Evolutionary conservation across 257 asterid genomes (phyloP).

Genomic region (Craterostigma plantagineum): DNA sequence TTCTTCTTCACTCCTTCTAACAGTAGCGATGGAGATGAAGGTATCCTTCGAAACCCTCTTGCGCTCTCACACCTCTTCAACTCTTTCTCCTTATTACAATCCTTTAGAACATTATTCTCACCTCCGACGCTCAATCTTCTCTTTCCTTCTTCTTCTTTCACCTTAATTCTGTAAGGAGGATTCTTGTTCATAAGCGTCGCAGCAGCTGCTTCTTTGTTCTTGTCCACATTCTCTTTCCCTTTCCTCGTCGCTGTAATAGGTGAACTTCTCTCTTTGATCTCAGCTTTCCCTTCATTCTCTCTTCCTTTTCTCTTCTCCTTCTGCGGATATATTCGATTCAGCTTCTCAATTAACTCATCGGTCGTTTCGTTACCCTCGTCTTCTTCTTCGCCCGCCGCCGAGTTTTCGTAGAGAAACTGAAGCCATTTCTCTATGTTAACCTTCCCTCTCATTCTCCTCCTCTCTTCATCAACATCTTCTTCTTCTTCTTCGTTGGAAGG

Average conservation of each 20-base stretch:
- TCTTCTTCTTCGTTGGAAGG: constrained; percentile 31
- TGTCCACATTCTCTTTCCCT: constrained; percentile 12
- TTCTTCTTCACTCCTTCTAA: constrained; percentile 81
- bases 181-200: constrained; percentile 14
- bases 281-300: too few relatives aligned
- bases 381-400: constrained; percentile 22
- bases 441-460: constrained; percentile 67
- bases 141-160: constrained; percentile 21
- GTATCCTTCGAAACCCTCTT: constrained; percentile 53
- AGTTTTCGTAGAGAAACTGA: constrained; percentile 45
- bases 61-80: constrained; percentile 71
- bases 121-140: constrained; percentile 23
- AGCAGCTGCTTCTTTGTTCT: too few relatives aligned
- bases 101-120: constrained; percentile 19
- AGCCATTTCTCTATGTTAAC: constrained; percentile 91
- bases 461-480: constrained; percentile 53
- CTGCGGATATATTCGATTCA: constrained; percentile 36
- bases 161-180: constrained; percentile 59
- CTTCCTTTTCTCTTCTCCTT: too few relatives aligned
- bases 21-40: constrained; percentile 88
- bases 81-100: constrained; percentile 41
- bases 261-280: constrained; percentile 6
- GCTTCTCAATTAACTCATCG: constrained; percentile 28
- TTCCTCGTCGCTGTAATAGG: constrained; percentile 7
- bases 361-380: constrained; percentile 15